Evolutionary conservation across 192 early-diverging fungal genomes (phyloP).

Genomic region (Coemansia sp.): DNA sequence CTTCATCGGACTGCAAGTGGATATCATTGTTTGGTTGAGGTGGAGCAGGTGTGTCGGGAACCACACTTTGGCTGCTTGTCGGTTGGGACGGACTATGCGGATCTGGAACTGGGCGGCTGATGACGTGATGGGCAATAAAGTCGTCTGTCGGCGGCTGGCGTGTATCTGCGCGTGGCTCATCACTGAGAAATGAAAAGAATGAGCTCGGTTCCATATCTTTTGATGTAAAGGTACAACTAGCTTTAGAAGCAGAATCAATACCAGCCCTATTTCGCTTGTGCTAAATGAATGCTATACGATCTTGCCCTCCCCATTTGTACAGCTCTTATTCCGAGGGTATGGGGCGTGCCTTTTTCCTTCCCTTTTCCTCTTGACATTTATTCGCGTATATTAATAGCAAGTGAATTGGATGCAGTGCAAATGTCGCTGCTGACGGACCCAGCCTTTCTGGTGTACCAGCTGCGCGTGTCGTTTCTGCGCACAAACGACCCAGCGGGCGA

Average conservation of each 20-base stretch:
- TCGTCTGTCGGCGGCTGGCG: constrained; percentile 12
- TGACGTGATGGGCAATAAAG: constrained; percentile 20
- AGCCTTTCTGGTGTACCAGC: constrained; percentile 71
- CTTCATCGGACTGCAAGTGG: not conserved
- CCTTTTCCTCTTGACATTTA: not conserved
- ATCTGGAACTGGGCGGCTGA: not conserved
- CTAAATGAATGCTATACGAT: not conserved
- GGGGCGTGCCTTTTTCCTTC: not conserved
- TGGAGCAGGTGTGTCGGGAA: too few relatives aligned
- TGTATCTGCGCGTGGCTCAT: not conserved
- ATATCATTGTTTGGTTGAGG: too few relatives aligned
- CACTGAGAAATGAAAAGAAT: constrained; percentile 16
- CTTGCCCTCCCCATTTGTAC: not conserved
- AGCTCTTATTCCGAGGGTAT: not conserved
- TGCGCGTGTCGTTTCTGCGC: constrained; percentile 72
- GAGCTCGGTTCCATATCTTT: constrained; percentile 2
- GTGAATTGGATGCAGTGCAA: constrained; percentile 2
- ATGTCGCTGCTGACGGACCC: constrained; percentile 75
- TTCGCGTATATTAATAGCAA: not conserved
- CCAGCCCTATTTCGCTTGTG: not conserved
- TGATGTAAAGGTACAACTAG: not conserved
- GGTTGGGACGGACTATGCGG: not conserved
- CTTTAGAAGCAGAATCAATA: not conserved
- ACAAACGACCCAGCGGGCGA: constrained; percentile 70
- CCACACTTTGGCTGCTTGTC: not conserved